phyloP scores from a whole-genome alignment of 2,329 filamentous ascomycete genomes.

The Juglanconis sp. region DNA sequence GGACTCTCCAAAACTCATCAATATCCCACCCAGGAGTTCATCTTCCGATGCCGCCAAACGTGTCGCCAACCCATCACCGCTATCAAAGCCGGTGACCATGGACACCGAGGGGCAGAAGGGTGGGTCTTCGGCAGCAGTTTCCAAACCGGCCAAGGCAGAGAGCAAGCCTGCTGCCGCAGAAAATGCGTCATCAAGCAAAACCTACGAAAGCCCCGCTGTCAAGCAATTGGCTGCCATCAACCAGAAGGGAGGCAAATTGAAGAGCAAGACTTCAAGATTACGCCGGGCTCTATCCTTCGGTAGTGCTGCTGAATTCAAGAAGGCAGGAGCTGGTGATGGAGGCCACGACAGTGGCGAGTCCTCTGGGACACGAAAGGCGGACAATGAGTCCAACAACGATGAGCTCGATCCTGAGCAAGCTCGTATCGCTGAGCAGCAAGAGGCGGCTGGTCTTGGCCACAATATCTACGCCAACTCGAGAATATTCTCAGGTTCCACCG shows the following conservation, averaged over 20 bases:
- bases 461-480: conserved; percentile 89
- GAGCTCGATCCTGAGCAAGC: conserved; percentile 84
- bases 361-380: conserved; percentile 43
- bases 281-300: conserved; percentile 95
- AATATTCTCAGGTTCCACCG: conserved; percentile 85
- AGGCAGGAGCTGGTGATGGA: conserved; percentile 61
- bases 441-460: conserved; percentile 85
- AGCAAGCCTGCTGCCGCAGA: conserved; percentile 9
- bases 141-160: conserved; percentile 29
- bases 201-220: conserved; percentile 66
- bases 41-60: conserved; percentile 66
- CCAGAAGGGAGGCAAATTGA: conserved; percentile 72
- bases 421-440: conserved; percentile 87
- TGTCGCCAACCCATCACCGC: conserved; percentile 64
- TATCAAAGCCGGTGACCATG: conserved; percentile 69
- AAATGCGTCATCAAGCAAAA: conserved; percentile 28
- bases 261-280: conserved; percentile 82
- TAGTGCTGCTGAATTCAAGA: conserved; percentile 84
- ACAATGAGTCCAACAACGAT: conserved; percentile 47
- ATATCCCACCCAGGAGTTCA: conserved; percentile 59
- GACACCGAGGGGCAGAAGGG: conserved; percentile 49
- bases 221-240: conserved; percentile 85
- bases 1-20: conserved; percentile 54
- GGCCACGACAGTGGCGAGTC: conserved; percentile 30
- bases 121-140: conserved; percentile 25